Conservation (phyloP, 2,329 filamentous ascomycete species). For the Chaetomium strumarium region DNA sequence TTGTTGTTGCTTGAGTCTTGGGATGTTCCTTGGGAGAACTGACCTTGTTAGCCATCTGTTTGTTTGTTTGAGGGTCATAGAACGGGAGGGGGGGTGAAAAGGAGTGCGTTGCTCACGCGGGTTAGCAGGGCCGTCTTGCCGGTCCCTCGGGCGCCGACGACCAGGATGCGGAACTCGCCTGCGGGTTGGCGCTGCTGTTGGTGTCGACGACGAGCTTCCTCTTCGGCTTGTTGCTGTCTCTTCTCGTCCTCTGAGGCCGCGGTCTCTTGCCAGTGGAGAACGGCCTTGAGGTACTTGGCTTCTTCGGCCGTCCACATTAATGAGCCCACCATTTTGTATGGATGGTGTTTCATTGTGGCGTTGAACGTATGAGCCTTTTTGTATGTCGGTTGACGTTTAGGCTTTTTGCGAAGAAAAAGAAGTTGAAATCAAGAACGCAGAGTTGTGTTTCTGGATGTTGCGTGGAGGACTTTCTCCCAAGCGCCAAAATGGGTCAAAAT, state of each 20-base stretch:
- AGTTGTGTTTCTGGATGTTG: no score
- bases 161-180: conserved; percentile 35
- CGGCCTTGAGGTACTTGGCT: conserved; percentile 35
- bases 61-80: conserved; percentile 1
- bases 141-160: conserved; percentile 34
- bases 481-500: no score
- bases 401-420: no score
- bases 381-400: background rate
- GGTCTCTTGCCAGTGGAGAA: conserved; percentile 35
- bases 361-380: background rate
- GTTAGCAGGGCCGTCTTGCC: conserved; percentile 39
- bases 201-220: conserved; percentile 8
- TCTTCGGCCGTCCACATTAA: conserved; percentile 37
- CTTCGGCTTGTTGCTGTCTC: conserved; percentile 11
- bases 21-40: conserved; percentile 32
- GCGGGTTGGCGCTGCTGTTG: conserved; percentile 20
- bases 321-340: conserved; percentile 23
- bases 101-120: conserved; percentile 28
- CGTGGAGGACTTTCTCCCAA: no score
- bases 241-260: conserved; percentile 23
- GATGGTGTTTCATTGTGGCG: background rate
- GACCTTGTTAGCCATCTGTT: background rate
- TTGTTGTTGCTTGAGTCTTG: conserved; percentile 17
- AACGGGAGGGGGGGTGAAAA: background rate
- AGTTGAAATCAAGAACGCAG: no score